These are phyloP conservation scores for Vicia villosa DNA, from an alignment of 306 rosid genomes.

Conservation along the genomic window DNA sequence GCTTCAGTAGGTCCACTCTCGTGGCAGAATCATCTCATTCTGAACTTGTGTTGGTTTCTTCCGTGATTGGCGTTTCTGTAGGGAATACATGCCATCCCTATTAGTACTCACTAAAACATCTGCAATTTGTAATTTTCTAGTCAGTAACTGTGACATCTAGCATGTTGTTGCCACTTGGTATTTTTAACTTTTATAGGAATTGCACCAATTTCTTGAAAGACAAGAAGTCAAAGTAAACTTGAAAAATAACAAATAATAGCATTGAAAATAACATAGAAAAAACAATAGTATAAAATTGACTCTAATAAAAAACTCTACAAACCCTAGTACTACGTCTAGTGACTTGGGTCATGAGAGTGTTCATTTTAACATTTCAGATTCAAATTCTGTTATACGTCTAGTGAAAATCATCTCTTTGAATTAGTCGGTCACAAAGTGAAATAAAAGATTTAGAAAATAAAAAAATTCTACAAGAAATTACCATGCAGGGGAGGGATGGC, in stretches of 20 bases:
- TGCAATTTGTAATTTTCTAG: conserved; percentile 29
- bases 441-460: too few relatives aligned
- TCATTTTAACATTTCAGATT: too few relatives aligned
- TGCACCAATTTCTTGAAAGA: background rate
- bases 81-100: conserved; percentile 44
- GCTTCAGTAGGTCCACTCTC: conserved; percentile 80
- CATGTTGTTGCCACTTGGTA: background rate
- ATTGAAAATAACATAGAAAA: background rate
- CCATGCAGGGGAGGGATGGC: conserved; percentile 54
- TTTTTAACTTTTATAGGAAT: background rate
- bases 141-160: conserved; percentile 6
- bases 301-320: background rate
- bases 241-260: background rate
- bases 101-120: conserved; percentile 39
- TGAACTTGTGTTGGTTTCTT: conserved; percentile 32
- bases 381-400: too few relatives aligned
- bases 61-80: conserved; percentile 45
- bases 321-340: too few relatives aligned
- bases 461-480: conserved; percentile 23
- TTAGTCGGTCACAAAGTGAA: too few relatives aligned
- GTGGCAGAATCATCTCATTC: conserved; percentile 62
- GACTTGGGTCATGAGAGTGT: too few relatives aligned
- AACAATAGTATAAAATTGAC: background rate
- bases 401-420: too few relatives aligned
- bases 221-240: conserved; percentile 38